Evolutionary conservation across 2,329 filamentous ascomycete genomes (phyloP).

Genomic region (Bipolaris cookei): DNA sequence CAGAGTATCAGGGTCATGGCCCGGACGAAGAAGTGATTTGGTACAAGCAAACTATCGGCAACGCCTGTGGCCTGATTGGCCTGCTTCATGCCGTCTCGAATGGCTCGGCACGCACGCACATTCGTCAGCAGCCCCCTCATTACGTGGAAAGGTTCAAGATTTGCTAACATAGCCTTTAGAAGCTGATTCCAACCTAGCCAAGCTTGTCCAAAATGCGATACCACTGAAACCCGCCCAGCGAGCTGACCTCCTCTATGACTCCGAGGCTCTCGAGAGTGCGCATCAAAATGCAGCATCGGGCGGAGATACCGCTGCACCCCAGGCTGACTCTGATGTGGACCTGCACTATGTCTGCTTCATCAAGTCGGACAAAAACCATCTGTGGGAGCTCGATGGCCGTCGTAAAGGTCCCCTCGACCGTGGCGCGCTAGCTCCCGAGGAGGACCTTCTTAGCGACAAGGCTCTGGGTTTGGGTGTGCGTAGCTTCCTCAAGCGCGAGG

Average conservation of each 20-base stretch:
- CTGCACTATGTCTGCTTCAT: conserved; percentile 97
- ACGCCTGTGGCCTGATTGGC: conserved; percentile 92
- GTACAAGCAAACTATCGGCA: conserved; percentile 95
- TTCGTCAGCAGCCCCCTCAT: conserved; percentile 31
- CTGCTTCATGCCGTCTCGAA: conserved; percentile 85
- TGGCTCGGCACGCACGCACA: conserved; percentile 65
- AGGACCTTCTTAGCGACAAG: conserved; percentile 67
- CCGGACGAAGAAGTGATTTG: conserved; percentile 78
- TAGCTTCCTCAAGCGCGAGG: conserved; percentile 65
- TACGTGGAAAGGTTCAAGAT: background rate
- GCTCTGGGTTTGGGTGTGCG: conserved; percentile 74
- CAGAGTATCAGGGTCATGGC: conserved; percentile 72
- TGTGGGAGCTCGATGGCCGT: conserved; percentile 83
- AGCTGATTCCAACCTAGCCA: conserved; percentile 64
- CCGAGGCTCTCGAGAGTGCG: conserved; percentile 74
- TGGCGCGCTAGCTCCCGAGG: conserved; percentile 50
- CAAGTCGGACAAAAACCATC: conserved; percentile 69
- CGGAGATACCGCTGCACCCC: conserved; percentile 80
- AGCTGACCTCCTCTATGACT: conserved; percentile 77
- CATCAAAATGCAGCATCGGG: conserved; percentile 77
- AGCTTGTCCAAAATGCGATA: conserved; percentile 72
- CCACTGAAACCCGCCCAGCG: conserved; percentile 70
- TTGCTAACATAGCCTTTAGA: conserved; percentile 38
- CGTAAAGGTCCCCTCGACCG: conserved; percentile 76
- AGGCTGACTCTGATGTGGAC: conserved; percentile 81